Evolutionary conservation across 208 protist species (phyloP), one percentile per base, ranked within the genome.

Genomic region (Wallacemonas sp.): DNA sequence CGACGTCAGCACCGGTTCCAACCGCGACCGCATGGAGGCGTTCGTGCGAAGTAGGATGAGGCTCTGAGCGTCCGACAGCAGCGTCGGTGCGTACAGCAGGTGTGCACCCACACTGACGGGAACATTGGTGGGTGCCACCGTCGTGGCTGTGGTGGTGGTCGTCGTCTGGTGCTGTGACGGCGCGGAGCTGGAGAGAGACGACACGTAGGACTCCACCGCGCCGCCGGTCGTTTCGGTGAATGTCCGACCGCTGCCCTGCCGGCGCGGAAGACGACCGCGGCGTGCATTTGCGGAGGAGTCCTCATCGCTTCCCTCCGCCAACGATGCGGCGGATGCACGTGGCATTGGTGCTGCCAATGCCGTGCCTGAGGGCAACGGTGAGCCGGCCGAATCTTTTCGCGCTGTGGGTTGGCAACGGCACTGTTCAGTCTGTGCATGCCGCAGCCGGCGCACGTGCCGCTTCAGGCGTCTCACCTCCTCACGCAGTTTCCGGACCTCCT

Each of bases 401-500:
- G 50, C 5, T 8, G 13, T 26, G 6, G n/a, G 6, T 37, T 26
- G 13, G 12, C 50, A 26, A 26, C 17, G 17, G 17, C 22, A 5
- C 9, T 8, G 17, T 38, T 57, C 12, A 57, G 50, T 30, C 1
- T 33, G n/a, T 17, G 39, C 13, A 42, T n/a, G 37, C 13, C 17
- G 37, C 37, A 42, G 37, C 13, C 45, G 45, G 13, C 10, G 45
- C 59, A 54, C n/a, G 27, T 44, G 13, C 21, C 42, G 30, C 12
- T 33, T 17, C 30, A 42, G 55, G 21, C n/a, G 54, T 32, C 44
- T 34, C 60, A 81, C 24, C 74, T 87, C 80, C 26, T 42, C 42
- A 58, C 84, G 77, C 10, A 88, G 65, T 41, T 68, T 45, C 46
- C 66, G 21, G 10, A 89, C 55, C 19, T 71, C 74, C 57, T 79